Base-by-base conservation (phyloP, 2,329 filamentous ascomycete species). In the Talaromyces sp. region DNA sequence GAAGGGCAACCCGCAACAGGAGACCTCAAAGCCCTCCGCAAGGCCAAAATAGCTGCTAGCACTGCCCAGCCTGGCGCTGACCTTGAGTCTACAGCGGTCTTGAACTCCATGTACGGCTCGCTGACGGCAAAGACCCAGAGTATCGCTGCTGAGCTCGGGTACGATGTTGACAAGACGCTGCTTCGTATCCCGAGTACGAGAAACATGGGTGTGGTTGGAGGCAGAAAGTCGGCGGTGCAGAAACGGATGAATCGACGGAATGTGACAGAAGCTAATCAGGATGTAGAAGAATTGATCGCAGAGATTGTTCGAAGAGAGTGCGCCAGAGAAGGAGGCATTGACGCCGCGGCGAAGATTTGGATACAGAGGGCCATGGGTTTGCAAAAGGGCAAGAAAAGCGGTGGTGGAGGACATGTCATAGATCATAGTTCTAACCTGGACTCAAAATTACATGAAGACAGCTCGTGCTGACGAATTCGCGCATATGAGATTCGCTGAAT, bases 161-260 rank as follows among this genome's bases (percentile, higher is more conserved):
- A 88, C 27, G 50, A 53, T n/a, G 83, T 91, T 0, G 92, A 98
- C 75, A 90, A 84, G 65, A 94, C 96, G 69, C 87, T 95, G 81
- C 76, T 99, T 68, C 83, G 94, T 53, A 98, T 99, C 65, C 95
- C 95, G 0, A 96, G 91, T 73, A 97, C 94, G 44, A 82, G 95
- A 64, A 98, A 98, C 74, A 87, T 88, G 18, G 91, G 88, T 0
- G 79, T 99, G 33, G 72, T 98, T 47, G 93, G 93, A 4, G 83
- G 91, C 34, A 76, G 71, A 51, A 68, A 68, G 56, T 53, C 27
- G 28, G 14, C 30, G 27, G 14, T 31, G 28, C 50, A 53, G 28
- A 53, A 31, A 31, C 30, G 50, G 28, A n/a, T 53, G 53, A 63
- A 51, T 65, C 67, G 66, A 63, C 57, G 54, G 47, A 40, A 75